Evolutionary conservation across 2,329 filamentous ascomycete genomes (phyloP).

Genomic region (Cladosporium sp.): DNA sequence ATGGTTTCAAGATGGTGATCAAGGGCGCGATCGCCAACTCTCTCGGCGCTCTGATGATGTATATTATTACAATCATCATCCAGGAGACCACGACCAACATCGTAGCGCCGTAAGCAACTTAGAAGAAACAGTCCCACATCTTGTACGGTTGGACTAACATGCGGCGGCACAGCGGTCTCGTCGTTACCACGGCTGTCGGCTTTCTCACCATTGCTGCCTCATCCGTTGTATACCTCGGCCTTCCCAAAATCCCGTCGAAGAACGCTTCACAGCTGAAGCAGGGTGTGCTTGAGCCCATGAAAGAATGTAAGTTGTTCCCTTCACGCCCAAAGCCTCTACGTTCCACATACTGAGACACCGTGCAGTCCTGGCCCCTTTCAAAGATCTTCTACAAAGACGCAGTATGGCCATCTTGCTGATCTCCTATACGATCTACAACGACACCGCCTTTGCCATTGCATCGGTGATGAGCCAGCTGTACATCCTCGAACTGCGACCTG

Average conservation of each 20-base stretch:
- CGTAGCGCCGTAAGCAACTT: conserved; percentile 15
- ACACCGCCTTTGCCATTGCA: too few relatives aligned
- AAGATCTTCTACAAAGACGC: too few relatives aligned
- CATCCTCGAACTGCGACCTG: too few relatives aligned
- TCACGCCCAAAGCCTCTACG: background rate
- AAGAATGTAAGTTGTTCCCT: background rate
- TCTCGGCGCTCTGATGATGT: conserved; percentile 22
- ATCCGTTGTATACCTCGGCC: conserved; percentile 14
- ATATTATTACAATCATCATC: conserved; percentile 21
- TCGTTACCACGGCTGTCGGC: conserved; percentile 19
- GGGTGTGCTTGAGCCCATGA: background rate
- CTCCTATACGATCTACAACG: too few relatives aligned
- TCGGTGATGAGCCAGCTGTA: too few relatives aligned
- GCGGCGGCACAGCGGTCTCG: background rate
- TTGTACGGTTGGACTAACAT: background rate
- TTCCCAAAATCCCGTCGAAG: background rate
- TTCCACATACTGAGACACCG: too few relatives aligned
- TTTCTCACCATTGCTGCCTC: conserved; percentile 21
- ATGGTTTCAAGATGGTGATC: conserved; percentile 23
- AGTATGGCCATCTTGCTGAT: too few relatives aligned
- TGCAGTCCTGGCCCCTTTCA: too few relatives aligned
- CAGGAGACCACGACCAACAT: conserved; percentile 17
- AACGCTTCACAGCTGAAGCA: background rate
- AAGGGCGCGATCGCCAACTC: conserved; percentile 20
- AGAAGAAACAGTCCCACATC: background rate